Evolutionary conservation across 352 stramenopile species (phyloP).

Genomic region (Phytophthora podocarpi): DNA sequence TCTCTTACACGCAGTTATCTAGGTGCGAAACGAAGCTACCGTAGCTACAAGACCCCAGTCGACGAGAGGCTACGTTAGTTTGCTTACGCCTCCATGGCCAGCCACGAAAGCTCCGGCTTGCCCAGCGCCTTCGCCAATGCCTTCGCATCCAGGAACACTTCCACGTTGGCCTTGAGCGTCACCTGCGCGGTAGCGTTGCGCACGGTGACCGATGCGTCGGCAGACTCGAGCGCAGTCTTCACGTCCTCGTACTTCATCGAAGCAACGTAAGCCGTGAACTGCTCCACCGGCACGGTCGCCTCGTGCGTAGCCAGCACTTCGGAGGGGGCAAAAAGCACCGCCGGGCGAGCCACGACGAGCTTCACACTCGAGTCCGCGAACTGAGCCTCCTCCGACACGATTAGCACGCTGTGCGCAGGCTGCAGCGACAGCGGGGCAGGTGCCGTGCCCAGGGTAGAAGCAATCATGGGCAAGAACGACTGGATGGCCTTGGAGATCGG

Average conservation of each 20-base stretch:
- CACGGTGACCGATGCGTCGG: conserved; percentile 46
- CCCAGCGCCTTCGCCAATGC: conserved; percentile 53
- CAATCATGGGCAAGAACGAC: conserved; percentile 62
- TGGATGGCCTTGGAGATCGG: conserved; percentile 70
- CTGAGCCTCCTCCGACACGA: conserved; percentile 71
- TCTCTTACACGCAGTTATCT: too few species aligned
- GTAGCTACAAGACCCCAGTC: too few species aligned
- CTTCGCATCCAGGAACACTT: conserved; percentile 82
- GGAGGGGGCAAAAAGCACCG: conserved; percentile 70
- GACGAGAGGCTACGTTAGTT: too few species aligned
- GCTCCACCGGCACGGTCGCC: conserved; percentile 38
- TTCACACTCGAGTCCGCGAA: conserved; percentile 73
- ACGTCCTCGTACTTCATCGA: conserved; percentile 86
- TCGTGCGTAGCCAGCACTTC: conserved; percentile 54
- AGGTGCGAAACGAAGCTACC: too few species aligned
- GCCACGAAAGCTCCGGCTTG: conserved; percentile 52
- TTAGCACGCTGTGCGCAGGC: conserved; percentile 66
- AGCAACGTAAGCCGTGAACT: conserved; percentile 68
- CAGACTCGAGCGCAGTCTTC: conserved; percentile 51
- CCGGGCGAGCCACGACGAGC: conserved; percentile 70
- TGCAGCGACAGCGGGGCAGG: conserved; percentile 65
- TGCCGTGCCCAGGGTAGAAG: conserved; percentile 57
- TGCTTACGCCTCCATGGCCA: conserved; percentile 37
- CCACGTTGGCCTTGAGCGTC: conserved; percentile 57
- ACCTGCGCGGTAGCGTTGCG: conserved; percentile 46